These are phyloP conservation scores for Colletotrichum sp. DNA, from an alignment of 2,329 filamentous ascomycete genomes.

Conservation along the genomic window DNA sequence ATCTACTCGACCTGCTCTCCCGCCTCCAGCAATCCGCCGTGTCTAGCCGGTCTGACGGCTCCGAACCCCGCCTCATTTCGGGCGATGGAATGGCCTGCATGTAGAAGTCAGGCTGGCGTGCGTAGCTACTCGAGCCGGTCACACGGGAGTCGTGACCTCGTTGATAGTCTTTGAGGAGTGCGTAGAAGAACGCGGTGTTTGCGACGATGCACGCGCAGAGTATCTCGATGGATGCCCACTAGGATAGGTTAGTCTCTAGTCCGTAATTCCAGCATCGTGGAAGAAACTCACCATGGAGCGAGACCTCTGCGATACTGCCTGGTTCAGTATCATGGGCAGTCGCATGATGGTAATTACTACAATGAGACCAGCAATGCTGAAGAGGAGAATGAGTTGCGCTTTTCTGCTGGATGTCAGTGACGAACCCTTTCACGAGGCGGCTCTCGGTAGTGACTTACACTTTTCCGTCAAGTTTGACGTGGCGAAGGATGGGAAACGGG, in stretches of 20 bases:
- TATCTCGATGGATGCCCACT: constrained; percentile 38
- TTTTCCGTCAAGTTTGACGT: constrained; percentile 25
- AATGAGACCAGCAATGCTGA: constrained; percentile 29
- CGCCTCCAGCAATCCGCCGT: not conserved
- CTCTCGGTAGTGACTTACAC: not conserved
- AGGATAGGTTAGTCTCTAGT: not conserved
- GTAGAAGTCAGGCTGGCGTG: constrained; percentile 10
- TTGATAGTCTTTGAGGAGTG: constrained; percentile 29
- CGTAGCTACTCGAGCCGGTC: constrained; percentile 1
- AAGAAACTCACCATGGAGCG: constrained; percentile 28
- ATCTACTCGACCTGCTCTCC: constrained; percentile 6
- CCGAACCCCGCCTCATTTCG: not conserved
- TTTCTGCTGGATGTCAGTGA: constrained; percentile 15
- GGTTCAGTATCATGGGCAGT: constrained; percentile 31
- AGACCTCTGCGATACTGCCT: constrained; percentile 31
- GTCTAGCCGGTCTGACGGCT: not conserved
- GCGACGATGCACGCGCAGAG: constrained; percentile 34
- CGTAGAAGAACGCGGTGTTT: constrained; percentile 34
- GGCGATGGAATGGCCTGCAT: constrained; percentile 11
- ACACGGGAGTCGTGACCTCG: constrained; percentile 25
- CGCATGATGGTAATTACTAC: constrained; percentile 33
- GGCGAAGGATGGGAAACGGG: constrained; percentile 32
- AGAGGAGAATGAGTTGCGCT: constrained; percentile 27
- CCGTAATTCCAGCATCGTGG: not conserved
- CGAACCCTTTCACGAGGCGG: too few relatives aligned